Evolutionary conservation across 768 basidiomycete genomes (phyloP), one percentile per base, ranked within the genome.

Genomic region (Rhodosporidiobolus odoratus): DNA sequence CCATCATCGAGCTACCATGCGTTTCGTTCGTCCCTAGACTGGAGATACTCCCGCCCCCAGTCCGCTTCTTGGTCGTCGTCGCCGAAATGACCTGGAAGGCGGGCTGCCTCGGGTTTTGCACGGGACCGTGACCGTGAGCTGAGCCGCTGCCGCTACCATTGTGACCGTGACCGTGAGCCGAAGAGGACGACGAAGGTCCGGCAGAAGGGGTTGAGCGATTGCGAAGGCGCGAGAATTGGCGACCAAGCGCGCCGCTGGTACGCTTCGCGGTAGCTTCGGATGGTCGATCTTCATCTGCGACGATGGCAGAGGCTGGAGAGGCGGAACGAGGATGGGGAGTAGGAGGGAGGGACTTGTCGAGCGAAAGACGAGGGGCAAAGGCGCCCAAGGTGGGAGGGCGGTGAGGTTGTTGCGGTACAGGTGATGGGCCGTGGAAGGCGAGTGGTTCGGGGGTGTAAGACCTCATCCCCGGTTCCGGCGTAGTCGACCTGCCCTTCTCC

Each of bases 331-430:
- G 50, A 25, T 59, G 56, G 21, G 72, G 72, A 5, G 72, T 73
- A 1, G 72, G 72, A 30, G 72, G 72, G 4, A 73, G 68, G 4
- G 72, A 63, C 61, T 73, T 73, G 61, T 73, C 72, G 58, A 69
- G 47, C 25, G 57, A 59, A 9, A 64, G 48, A 17, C 62, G 47
- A 8, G 37, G 32, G 40, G 52, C 27, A 53, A 45, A 34, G 50
- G 50, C 3, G 60, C 59, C n/a, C 34, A 57, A 4, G 1, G 41
- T 52, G 41, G n/a, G 58, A 4, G 57, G 62, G 32, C 21, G 58
- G 43, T 38, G n/a, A 19, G 19, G 32, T 37, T 15, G 53, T 32
- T 34, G 53, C 9, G 15, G 37, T 23, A n/a, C 23, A n/a, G 15
- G 23, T 8, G 13, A 34, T 34, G 30, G 8, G 16, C 16, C 16